Evolutionary conservation across 208 protist species (phyloP), one percentile per base, ranked within the genome.

Genomic region (Leishmania gerbilli): DNA sequence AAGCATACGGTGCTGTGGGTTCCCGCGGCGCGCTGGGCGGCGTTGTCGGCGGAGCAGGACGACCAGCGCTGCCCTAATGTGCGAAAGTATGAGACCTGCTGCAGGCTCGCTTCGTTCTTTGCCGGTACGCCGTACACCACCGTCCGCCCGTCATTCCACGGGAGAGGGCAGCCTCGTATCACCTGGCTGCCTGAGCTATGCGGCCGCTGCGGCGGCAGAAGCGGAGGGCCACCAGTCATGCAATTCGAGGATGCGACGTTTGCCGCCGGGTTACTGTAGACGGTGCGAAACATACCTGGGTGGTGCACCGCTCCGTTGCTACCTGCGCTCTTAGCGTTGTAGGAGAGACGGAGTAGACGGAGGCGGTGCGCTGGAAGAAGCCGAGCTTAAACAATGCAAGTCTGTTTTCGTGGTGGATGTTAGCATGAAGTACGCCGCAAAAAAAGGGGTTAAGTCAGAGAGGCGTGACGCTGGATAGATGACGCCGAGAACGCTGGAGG

Each of bases 261-360:
- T 7, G 56, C n/a, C 15, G 47, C 24, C 19, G 75, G 60, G 24
- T 34, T 65, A 58, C 75, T 68, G 31, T 56, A 64, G 24, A 77
- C 53, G 56, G 58, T 34, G 53, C 65, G 76, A 34, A 77, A 84
- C 76, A 84, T 84, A 5, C n/a, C 31, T 34, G 1, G 76, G 76
- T 53, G 17, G 24, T 45, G 64, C 37, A 1, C 74, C 58, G 53
- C n/a, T 60, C 42, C 42, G 15, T 49, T 9, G n/a, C 21, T n/a
- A 17, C 37, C 13, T 47, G 2, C 21, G 42, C 21, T 47, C 37
- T 8, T n/a, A 9, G 53, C 17, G 24, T 27, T 31, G 27, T 53
- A 2, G 68, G 34, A 8, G 42, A 71, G 9, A 13, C 8, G 15
- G 42, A 3, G 68, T 72, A 72, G 24, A 15, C 17, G 2, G 37